These are phyloP conservation scores for Amphicarpaea edgeworthii DNA, from an alignment of 306 rosid genomes.

Conservation along the genomic window DNA sequence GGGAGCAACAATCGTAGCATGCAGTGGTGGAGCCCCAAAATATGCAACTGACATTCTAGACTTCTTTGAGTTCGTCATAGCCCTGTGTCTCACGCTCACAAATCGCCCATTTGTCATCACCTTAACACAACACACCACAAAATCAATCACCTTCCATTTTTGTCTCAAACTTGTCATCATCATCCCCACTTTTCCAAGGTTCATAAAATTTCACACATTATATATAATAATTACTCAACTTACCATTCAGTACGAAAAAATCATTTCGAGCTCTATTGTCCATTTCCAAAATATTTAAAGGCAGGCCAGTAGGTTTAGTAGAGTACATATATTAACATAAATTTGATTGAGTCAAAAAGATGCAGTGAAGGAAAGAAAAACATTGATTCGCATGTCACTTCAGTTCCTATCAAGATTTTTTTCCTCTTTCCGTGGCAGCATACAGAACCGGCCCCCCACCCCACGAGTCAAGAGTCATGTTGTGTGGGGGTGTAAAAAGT, in stretches of 20 bases:
- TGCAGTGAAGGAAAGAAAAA: slow-evolving; percentile 21
- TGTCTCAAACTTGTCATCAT: slow-evolving; percentile 4
- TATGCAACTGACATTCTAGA: slow-evolving; percentile 72
- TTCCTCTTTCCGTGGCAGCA: not conserved
- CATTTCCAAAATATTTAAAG: not conserved
- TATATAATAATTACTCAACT: too few relatives aligned
- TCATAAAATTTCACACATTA: too few relatives aligned
- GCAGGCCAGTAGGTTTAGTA: not conserved
- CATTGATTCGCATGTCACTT: slow-evolving; percentile 44
- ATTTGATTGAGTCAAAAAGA: slow-evolving; percentile 35
- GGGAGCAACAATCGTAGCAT: slow-evolving; percentile 55
- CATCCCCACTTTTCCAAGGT: not conserved
- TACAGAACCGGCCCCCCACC: not conserved
- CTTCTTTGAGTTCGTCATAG: slow-evolving; percentile 56
- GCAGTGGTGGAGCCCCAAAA: slow-evolving; percentile 75
- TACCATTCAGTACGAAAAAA: too few relatives aligned
- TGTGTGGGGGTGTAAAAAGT: slow-evolving; percentile 1
- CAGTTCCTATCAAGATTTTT: slow-evolving; percentile 36
- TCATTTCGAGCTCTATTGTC: too few relatives aligned
- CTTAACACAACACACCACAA: slow-evolving; percentile 48
- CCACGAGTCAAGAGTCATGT: not conserved
- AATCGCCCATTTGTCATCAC: slow-evolving; percentile 90
- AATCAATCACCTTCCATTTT: slow-evolving; percentile 23
- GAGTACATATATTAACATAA: not conserved
- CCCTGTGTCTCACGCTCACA: slow-evolving; percentile 80